phyloP scores from a whole-genome alignment of 768 basidiomycete genomes.

The Boletus insuetus region DNA sequence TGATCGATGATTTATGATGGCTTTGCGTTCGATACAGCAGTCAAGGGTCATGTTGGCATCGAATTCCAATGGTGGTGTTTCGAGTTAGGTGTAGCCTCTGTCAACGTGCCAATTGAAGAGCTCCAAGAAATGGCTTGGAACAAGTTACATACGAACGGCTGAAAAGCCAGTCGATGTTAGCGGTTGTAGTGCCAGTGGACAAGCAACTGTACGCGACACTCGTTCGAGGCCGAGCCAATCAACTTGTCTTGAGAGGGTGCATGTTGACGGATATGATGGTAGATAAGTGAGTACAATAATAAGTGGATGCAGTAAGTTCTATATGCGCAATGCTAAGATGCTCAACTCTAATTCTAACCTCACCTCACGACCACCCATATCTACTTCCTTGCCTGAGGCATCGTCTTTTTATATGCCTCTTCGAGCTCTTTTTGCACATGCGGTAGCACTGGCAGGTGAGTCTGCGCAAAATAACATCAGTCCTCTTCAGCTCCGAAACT shows the following conservation, averaged over 20 bases:
- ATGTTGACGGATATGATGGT: background rate
- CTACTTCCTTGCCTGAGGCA: constrained; percentile 71
- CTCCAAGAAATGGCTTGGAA: too few species aligned
- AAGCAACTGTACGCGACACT: too few species aligned
- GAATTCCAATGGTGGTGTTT: too few species aligned
- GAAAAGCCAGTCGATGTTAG: too few species aligned
- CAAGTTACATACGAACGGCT: too few species aligned
- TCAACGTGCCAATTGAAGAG: too few species aligned
- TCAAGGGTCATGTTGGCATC: too few species aligned
- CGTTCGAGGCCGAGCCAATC: background rate
- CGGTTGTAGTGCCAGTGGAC: too few species aligned
- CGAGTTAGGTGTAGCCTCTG: too few species aligned
- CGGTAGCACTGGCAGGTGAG: constrained; percentile 80
- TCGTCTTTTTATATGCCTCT: constrained; percentile 80
- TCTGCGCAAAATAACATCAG: constrained; percentile 36
- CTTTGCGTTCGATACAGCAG: too few species aligned
- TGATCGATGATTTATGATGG: too few species aligned
- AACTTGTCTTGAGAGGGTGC: background rate
- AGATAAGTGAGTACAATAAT: constrained; percentile 11
- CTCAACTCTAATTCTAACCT: background rate
- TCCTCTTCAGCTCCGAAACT: background rate
- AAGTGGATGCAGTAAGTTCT: constrained; percentile 18
- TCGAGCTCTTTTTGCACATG: constrained; percentile 86
- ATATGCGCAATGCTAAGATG: constrained; percentile 13
- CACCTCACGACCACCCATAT: constrained; percentile 1